Percentiles rank a stretch among this genome's conserved stretches.
These are phyloP conservation scores for Corylus heterophylla DNA, from an alignment of 306 rosid species.

Conservation along the genomic window DNA sequence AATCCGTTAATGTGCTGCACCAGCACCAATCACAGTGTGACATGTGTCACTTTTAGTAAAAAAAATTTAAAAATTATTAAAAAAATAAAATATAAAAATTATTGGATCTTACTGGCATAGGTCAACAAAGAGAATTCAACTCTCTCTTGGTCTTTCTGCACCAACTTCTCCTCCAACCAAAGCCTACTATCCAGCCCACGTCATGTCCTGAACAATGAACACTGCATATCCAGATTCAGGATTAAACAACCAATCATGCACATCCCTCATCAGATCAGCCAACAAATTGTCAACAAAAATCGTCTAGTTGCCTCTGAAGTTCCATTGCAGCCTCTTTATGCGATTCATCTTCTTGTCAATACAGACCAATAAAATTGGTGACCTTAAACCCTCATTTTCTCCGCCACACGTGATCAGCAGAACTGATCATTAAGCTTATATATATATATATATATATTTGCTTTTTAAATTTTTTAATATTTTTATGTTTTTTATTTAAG, in stretches of 20 bases:
- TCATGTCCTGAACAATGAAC: constrained; percentile 84
- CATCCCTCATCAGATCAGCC: constrained; percentile 94
- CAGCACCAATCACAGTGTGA: no score
- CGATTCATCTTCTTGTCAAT: constrained; percentile 76
- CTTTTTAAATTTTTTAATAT: no score
- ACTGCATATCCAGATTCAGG: constrained; percentile 59
- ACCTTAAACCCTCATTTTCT: constrained; percentile 50
- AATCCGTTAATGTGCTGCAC: no score
- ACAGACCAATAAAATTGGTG: constrained; percentile 52
- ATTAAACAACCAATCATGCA: constrained; percentile 86
- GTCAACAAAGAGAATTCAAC: constrained; percentile 78
- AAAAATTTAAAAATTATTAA: constrained; percentile 16
- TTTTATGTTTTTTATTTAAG: no score
- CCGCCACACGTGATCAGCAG: constrained; percentile 66
- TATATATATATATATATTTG: no score
- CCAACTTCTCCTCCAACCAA: constrained; percentile 75
- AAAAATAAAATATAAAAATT: not conserved
- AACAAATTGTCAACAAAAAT: constrained; percentile 83
- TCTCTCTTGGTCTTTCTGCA: constrained; percentile 51
- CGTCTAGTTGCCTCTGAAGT: constrained; percentile 86
- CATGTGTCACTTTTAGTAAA: no score
- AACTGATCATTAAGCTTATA: constrained; percentile 51
- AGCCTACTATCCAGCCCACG: constrained; percentile 80
- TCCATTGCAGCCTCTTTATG: constrained; percentile 90
- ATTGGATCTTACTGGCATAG: constrained; percentile 82